Base-by-base conservation (phyloP, 306 rosid species). In the Casuarina cunninghamiana region DNA sequence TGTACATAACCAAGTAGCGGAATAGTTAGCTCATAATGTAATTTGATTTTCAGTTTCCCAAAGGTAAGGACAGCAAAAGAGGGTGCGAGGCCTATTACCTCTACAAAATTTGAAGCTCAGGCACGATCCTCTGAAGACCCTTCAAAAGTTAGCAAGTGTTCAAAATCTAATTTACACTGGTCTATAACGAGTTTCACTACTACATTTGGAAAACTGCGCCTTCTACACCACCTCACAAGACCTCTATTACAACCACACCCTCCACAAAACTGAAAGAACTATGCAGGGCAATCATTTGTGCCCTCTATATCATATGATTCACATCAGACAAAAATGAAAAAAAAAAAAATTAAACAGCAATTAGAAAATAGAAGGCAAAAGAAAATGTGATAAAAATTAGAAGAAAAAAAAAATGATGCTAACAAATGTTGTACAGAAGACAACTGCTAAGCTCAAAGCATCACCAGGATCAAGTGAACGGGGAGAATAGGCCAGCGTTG, bases 341-440 rank as follows among this genome's bases (percentile, higher is more conserved):
- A 51, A 49, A 45, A 45, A 45, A 9, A 8, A 65, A 63, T 42
- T 68, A 48, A 66, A 78, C 12, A 62, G 46, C 62, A 60, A 77
- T 66, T 60, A 19, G 54, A 41, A 68, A 73, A 21, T 4, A 4
- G 15, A 11, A 17, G 39, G 48, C 26, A 10, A 73, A 46, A 60
- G 70, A 81, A 78, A 75, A 76, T 81, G 69, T 76, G 79, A 77
- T 53, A 62, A 74, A 77, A 83, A 73, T 84, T 73, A 82, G 72
- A 79, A 26, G 37, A 82, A 82, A 77, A 83, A 75, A 82, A 81
- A 83, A 80, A 72, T 83, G 83, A 87, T 77, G 82, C 84, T 82
- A 81, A 86, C 60, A 80, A 86, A 81, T 78, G 88, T 90, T 78
- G 72, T 77, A 89, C 87, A 86, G 75, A 83, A 87, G 83, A 79